Conservation (phyloP, 1,139 yeast species). For the Candida tropicalis region DNA sequence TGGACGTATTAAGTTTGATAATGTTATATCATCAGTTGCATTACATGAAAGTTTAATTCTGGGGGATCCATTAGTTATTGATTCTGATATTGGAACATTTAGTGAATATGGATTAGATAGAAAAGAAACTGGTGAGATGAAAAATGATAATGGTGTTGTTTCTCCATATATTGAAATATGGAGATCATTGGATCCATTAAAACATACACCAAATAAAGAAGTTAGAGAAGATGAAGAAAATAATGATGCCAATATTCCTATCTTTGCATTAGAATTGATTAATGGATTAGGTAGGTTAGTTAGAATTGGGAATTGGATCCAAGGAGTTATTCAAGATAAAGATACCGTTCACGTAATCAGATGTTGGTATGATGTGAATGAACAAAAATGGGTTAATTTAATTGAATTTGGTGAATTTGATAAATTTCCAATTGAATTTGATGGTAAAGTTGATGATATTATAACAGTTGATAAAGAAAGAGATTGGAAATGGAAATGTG, state of each 20-base stretch:
- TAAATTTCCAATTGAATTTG: constrained; percentile 28
- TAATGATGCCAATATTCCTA: not conserved
- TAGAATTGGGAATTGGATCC: constrained; percentile 56
- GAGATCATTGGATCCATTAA: constrained; percentile 51
- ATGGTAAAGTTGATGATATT: constrained; percentile 19
- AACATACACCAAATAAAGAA: constrained; percentile 30
- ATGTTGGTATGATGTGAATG: constrained; percentile 20
- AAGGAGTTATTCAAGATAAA: constrained; percentile 50
- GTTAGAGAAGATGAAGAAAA: constrained; percentile 25
- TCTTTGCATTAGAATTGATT: constrained; percentile 23
- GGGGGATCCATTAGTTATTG: constrained; percentile 25
- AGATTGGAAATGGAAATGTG: constrained; percentile 8
- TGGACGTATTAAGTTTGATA: constrained; percentile 38
- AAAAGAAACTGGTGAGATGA: constrained; percentile 57
- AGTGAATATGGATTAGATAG: constrained; percentile 45
- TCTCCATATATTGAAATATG: constrained; percentile 59
- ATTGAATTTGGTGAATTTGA: constrained; percentile 30
- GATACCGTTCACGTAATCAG: constrained; percentile 33
- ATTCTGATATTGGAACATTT: constrained; percentile 50
- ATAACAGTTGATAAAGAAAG: not conserved
- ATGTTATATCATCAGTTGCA: constrained; percentile 45
- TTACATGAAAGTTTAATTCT: constrained; percentile 26
- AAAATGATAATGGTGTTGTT: constrained; percentile 46
- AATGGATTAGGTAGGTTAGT: constrained; percentile 46
- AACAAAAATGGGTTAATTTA: constrained; percentile 25